Base-by-base conservation (phyloP, 2,329 filamentous ascomycete species). In the Sporothrix humicola region DNA sequence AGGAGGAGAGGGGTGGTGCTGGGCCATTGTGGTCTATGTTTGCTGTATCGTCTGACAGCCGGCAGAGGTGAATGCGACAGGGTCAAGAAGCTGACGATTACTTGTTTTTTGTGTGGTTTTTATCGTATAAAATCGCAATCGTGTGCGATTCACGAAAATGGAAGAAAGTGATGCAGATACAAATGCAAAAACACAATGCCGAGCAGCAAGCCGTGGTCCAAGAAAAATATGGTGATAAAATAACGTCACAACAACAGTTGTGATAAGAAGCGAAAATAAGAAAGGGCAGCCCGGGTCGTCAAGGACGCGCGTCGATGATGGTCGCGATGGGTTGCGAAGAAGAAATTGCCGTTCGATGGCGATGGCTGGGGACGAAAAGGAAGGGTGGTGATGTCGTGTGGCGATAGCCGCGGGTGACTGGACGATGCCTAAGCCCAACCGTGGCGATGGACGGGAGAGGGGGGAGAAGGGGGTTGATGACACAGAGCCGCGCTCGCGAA, bases 1-100 rank as follows among this genome's bases (percentile, higher is more conserved):
- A 74, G 92, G 92, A 56, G 93, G 93, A 78, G 93, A 95, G 58
- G 91, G 91, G 80, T 95, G 93, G 79, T 93, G 92, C 82, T 93
- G 92, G 78, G 91, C 90, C 91, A 93, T 93, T 76, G 48, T n/a
- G 12, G 50, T 58, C 46, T 10, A 26, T 37, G 31, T 23, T 56
- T 70, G 68, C 68, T 70, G 68, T 70, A 70, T 70, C 68, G 68
- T 48, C 68, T 58, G 66, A 69, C 66, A 59, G 68, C 68, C n/a
- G 52, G 68, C 68, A 58, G 52, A 17, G n/a, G 74, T 5, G 69
- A 73, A 63, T 37, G 72, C 69, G 75, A 74, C 71, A 69, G 69
- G 42, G 44, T 46, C 13, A 42, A 10, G 48, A 17, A 17, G 48
- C 17, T 15, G 48, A 17, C 1, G 48, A 50, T 3, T 13, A 20